These are phyloP conservation scores for Ambrosia hybrid DNA, from an alignment of 140 eudicot genomes.

Conservation along the genomic window DNA sequence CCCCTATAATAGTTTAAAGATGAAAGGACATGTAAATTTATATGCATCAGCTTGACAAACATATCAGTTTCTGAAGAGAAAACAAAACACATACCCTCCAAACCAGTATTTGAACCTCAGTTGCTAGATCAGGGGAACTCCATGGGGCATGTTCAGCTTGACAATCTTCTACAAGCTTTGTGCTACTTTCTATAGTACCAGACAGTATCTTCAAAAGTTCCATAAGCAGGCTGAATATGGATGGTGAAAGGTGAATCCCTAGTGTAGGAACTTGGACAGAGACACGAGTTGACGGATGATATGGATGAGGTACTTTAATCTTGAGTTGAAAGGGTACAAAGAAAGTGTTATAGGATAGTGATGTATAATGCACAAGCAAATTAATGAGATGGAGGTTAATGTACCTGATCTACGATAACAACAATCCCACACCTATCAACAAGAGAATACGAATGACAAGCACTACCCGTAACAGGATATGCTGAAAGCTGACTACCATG, in stretches of 20 bases:
- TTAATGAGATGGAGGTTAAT: conserved; percentile 8
- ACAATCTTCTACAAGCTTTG: conserved; percentile 49
- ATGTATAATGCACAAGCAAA: not conserved
- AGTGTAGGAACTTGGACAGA: conserved; percentile 89
- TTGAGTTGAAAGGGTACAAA: conserved; percentile 38
- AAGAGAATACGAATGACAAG: conserved; percentile 61
- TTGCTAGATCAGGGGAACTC: conserved; percentile 83
- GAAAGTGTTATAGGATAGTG: conserved; percentile 8
- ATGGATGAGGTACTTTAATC: conserved; percentile 88
- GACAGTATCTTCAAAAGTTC: conserved; percentile 66
- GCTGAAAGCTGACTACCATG: conserved; percentile 20
- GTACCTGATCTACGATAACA: conserved; percentile 87
- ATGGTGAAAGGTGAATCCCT: conserved; percentile 86
- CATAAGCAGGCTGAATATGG: conserved; percentile 68
- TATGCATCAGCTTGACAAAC: conserved; percentile 9
- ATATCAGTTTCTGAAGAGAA: conserved; percentile 6
- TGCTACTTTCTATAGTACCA: conserved; percentile 61
- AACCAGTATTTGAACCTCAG: conserved; percentile 80
- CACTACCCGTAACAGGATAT: conserved; percentile 1
- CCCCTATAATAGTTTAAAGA: conserved; percentile 52
- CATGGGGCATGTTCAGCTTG: conserved; percentile 74
- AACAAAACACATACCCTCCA: conserved; percentile 71
- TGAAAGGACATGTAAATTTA: conserved; percentile 9
- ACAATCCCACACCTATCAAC: conserved; percentile 94
- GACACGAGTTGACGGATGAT: conserved; percentile 82